Conservation (phyloP, 495 filamentous ascomycete genomes). For the Rusavskia elegans region DNA sequence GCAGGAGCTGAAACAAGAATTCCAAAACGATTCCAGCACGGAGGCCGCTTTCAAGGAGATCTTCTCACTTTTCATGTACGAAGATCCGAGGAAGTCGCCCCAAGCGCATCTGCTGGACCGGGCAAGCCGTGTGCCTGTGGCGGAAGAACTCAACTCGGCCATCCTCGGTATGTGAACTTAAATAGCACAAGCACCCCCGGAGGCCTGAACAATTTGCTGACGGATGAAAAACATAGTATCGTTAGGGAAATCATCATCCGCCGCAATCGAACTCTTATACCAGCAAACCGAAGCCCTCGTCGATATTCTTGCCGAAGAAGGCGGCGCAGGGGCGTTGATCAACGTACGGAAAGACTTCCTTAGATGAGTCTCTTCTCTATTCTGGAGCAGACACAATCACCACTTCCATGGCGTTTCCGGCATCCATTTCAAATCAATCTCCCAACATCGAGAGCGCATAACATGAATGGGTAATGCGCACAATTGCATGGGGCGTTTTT, state of each 20-base stretch:
- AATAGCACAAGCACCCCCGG: too few relatives aligned
- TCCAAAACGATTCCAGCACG: conserved; percentile 50
- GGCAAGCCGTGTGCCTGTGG: conserved; percentile 59
- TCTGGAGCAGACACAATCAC: not conserved
- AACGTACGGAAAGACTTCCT: conserved; percentile 58
- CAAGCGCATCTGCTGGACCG: conserved; percentile 68
- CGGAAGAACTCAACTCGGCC: conserved; percentile 87
- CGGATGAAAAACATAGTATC: conserved; percentile 39
- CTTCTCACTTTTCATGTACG: conserved; percentile 78
- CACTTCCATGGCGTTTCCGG: not conserved
- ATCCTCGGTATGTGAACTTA: conserved; percentile 56
- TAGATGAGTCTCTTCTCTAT: conserved; percentile 9
- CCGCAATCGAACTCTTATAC: conserved; percentile 72
- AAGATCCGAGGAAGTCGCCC: conserved; percentile 56
- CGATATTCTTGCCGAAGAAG: conserved; percentile 65
- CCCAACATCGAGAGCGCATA: too few relatives aligned
- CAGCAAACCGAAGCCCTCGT: conserved; percentile 79
- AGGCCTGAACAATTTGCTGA: too few relatives aligned
- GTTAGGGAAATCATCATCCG: conserved; percentile 74
- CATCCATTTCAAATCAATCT: too few relatives aligned
- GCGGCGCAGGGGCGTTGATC: conserved; percentile 76
- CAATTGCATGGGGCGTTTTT: too few relatives aligned
- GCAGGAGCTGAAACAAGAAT: conserved; percentile 60
- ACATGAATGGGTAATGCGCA: too few relatives aligned
- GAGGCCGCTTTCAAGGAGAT: conserved; percentile 66